These are phyloP conservation scores for Elaphomyces granulatus DNA, from an alignment of 495 filamentous ascomycete genomes.

Conservation along the genomic window DNA sequence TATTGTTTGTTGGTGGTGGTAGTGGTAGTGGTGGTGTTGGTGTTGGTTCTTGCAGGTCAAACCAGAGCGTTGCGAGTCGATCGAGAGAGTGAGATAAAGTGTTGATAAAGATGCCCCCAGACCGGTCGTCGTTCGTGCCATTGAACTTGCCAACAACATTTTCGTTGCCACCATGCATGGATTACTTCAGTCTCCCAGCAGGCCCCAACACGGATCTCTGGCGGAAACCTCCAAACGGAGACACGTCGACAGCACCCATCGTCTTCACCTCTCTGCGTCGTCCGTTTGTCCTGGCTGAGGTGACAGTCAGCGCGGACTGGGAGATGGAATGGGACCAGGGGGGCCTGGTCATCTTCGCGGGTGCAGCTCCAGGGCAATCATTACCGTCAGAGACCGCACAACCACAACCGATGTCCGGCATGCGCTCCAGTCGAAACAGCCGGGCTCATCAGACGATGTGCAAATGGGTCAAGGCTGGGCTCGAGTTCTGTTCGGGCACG, in stretches of 20 bases:
- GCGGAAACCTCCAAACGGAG: constrained; percentile 40
- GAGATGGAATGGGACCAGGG: constrained; percentile 49
- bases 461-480: constrained; percentile 47
- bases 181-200: constrained; percentile 41
- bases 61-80: too few relatives aligned
- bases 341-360: constrained; percentile 66
- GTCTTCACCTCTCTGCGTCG: constrained; percentile 41
- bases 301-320: constrained; percentile 45
- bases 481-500: constrained; percentile 39
- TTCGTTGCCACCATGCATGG: constrained; percentile 38
- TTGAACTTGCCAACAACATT: constrained; percentile 35
- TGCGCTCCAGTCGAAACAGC: not conserved
- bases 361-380: constrained; percentile 46
- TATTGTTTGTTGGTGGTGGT: too few relatives aligned
- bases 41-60: too few relatives aligned
- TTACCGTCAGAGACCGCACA: constrained; percentile 14
- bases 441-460: constrained; percentile 13
- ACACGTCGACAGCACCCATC: constrained; percentile 42
- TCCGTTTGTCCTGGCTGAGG: constrained; percentile 41
- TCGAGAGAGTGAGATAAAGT: too few relatives aligned
- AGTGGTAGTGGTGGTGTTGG: too few relatives aligned
- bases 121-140: constrained; percentile 35
- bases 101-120: constrained; percentile 39
- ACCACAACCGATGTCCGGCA: not conserved
- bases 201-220: constrained; percentile 40